Base-by-base conservation (phyloP, 345 rosid genomes). In the Eucalyptus regnans region DNA sequence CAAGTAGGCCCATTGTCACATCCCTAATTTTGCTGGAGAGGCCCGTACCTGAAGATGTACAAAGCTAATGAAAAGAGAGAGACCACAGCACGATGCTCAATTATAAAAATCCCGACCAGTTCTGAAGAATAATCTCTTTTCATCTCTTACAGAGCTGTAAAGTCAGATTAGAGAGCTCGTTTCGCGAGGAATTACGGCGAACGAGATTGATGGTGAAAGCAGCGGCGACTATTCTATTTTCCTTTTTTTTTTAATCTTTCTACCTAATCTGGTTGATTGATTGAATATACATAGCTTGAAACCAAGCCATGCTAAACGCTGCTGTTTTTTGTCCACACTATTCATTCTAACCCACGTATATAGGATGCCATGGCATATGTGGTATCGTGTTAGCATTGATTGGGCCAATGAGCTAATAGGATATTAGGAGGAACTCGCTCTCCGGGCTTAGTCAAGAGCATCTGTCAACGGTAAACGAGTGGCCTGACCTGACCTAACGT, bases 401-500 rank as follows among this genome's bases (percentile, higher is more conserved):
- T 7, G 17, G 16, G 4, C 17, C 68, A 3, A 12, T 62, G 16
- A 29, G 9, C 68, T 27, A 27, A n/a, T 62, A 62, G 4, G 17
- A 1, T 6, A 25, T 58, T 10, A 58, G 58, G 23, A 18, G 58
- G 58, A 52, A 52, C 1, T 18, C 10, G 23, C 5, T 7, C 10
- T 52, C 23, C 1, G 10, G 7, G 1, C n/a, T 58, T 11, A 3
- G 3, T 25, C 7, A 25, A 52, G 2, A 4, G 4, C 7, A 52
- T 52, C 0, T 52, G 9, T 18, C 1, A 52, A 52, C 0, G 7
- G 0, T 18, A 52, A 52, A 52, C 0, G 9, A 52, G 58, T 52
- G 1, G 4, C 5, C 0, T 20, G 10, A 52, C 1, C 0, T 3
- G 0, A 52, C 7, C 1, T 18, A 3, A 52, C 10, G 23, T 2